Conservation (phyloP, 2,329 filamentous ascomycete genomes). For the Bimuria novae-zelandiae region DNA sequence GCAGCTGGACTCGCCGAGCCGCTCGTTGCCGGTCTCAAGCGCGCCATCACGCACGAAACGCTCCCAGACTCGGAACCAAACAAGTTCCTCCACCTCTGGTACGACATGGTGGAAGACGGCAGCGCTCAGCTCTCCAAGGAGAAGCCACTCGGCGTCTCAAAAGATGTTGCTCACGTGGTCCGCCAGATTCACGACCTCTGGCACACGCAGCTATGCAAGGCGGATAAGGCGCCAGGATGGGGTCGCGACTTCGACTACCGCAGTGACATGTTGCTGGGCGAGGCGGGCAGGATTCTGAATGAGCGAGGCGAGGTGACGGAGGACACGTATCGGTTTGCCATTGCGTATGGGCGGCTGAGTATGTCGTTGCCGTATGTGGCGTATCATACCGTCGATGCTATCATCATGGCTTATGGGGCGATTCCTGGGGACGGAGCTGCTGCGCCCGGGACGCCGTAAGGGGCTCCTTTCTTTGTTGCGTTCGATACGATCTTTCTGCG, state of each 20-base stretch:
- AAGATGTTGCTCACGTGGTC: not conserved
- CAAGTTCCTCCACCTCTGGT: slow-evolving; percentile 5
- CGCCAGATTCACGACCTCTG: slow-evolving; percentile 2
- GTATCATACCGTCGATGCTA: slow-evolving; percentile 9
- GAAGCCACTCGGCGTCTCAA: not conserved
- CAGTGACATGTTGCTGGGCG: not conserved
- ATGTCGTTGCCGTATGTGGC: slow-evolving; percentile 6
- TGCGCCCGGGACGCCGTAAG: not conserved
- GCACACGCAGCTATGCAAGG: not conserved
- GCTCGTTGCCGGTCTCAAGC: slow-evolving; percentile 1
- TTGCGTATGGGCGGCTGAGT: slow-evolving; percentile 7
- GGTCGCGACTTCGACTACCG: slow-evolving; percentile 3
- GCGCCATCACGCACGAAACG: not conserved
- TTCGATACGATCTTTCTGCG: too few relatives aligned
- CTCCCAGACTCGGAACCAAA: not conserved
- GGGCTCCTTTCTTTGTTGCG: not conserved
- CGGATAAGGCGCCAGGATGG: slow-evolving; percentile 4
- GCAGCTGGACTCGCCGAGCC: not conserved
- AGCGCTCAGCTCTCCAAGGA: not conserved
- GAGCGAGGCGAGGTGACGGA: not conserved
- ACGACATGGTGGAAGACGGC: slow-evolving; percentile 6
- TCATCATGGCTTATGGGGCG: slow-evolving; percentile 5
- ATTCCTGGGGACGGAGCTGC: not conserved
- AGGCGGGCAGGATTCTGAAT: not conserved
- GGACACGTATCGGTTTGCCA: slow-evolving; percentile 4